Evolutionary conservation across 306 rosid genomes (phyloP).

Genomic region (Medicago ruthenica): DNA sequence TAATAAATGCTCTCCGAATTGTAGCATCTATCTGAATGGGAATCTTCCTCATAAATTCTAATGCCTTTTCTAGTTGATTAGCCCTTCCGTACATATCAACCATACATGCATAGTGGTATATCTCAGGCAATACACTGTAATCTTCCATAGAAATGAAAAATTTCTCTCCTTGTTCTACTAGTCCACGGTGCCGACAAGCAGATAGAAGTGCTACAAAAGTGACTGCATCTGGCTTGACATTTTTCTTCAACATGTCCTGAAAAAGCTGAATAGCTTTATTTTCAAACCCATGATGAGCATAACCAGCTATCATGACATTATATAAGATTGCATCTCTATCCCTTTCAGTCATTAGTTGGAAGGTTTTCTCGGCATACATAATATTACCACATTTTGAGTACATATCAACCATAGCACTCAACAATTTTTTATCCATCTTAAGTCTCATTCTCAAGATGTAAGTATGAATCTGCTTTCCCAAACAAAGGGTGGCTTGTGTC

Average conservation of each 20-base stretch:
- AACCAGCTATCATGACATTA: constrained; percentile 82
- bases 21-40: constrained; percentile 60
- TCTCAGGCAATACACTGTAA: constrained; percentile 60
- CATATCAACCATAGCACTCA: constrained; percentile 77
- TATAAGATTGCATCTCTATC: constrained; percentile 61
- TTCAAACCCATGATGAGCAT: constrained; percentile 76
- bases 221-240: constrained; percentile 63
- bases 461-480: constrained; percentile 82
- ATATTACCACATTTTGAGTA: constrained; percentile 83
- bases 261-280: constrained; percentile 63
- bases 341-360: constrained; percentile 43
- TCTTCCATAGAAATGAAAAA: constrained; percentile 68
- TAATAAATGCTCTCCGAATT: constrained; percentile 73
- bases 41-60: constrained; percentile 60
- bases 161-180: constrained; percentile 66
- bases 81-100: constrained; percentile 86
- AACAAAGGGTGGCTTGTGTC: constrained; percentile 63
- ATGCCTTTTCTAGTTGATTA: constrained; percentile 64
- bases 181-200: constrained; percentile 72
- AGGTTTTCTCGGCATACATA: constrained; percentile 59
- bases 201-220: constrained; percentile 81
- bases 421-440: constrained; percentile 57
- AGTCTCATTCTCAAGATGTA: constrained; percentile 57
- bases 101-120: constrained; percentile 81
- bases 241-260: constrained; percentile 61